Conservation (phyloP, 129 eudicot genomes). For the Pittosporum tobira region DNA sequence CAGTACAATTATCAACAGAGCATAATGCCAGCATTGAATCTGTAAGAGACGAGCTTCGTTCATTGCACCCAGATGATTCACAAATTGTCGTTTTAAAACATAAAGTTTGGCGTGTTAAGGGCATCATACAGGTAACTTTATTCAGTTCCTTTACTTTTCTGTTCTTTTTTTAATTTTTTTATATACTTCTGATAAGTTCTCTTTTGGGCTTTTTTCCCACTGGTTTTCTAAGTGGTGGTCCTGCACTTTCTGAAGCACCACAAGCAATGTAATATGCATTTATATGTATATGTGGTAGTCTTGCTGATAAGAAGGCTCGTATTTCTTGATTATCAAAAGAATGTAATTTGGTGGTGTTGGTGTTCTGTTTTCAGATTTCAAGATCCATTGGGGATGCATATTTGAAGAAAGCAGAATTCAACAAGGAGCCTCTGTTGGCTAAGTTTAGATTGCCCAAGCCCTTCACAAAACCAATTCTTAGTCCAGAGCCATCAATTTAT, state of each 20-base stretch:
- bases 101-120: constrained; percentile 98
- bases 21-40: constrained; percentile 65
- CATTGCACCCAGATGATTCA: constrained; percentile 69
- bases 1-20: constrained; percentile 73
- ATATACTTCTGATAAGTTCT: too few relatives aligned
- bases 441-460: constrained; percentile 57
- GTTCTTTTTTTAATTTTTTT: too few relatives aligned
- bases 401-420: constrained; percentile 72
- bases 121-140: constrained; percentile 71
- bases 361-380: constrained; percentile 46
- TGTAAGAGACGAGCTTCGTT: constrained; percentile 60
- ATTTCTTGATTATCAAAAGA: background rate
- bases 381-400: constrained; percentile 90
- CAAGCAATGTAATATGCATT: background rate
- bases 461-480: constrained; percentile 58
- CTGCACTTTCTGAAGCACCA: background rate
- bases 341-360: constrained; percentile 10
- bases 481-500: constrained; percentile 67
- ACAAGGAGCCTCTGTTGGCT: constrained; percentile 55
- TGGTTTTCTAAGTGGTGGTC: too few relatives aligned
- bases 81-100: constrained; percentile 73
- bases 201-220: too few relatives aligned
- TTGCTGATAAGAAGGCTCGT: background rate
- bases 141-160: background rate
- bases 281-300: too few relatives aligned